Conservation (phyloP, 78 protist genomes). For the Creolimax fragrantissima region DNA sequence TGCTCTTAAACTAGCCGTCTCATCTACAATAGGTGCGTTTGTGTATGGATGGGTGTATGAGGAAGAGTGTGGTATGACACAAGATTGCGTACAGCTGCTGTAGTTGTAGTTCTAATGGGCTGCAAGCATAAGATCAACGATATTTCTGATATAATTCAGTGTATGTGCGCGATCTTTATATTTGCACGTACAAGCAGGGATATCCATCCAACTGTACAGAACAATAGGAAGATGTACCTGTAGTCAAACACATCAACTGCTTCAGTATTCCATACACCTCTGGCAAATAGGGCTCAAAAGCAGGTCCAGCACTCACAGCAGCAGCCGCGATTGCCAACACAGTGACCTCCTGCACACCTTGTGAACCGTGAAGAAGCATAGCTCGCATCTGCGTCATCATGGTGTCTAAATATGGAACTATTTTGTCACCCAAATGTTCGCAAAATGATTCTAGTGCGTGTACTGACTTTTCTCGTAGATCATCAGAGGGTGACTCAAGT, state of each 20-base stretch:
- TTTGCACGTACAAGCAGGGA: too few relatives aligned
- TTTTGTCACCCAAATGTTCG: neutral
- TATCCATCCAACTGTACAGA: too few relatives aligned
- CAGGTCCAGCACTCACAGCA: neutral
- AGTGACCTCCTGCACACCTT: neutral
- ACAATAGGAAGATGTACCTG: too few relatives aligned
- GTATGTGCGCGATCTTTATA: too few relatives aligned
- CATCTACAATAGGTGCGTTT: too few relatives aligned
- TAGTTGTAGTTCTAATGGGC: too few relatives aligned
- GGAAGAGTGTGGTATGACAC: too few relatives aligned
- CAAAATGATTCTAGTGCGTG: neutral
- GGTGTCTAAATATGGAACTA: neutral
- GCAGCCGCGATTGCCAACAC: constrained; percentile 1
- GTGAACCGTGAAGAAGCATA: neutral
- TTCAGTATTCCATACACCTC: neutral
- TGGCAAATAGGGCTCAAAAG: neutral
- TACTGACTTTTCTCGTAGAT: neutral
- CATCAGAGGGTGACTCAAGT: neutral
- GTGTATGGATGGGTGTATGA: too few relatives aligned
- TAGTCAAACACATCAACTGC: neutral
- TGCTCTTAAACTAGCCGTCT: neutral
- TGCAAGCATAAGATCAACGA: too few relatives aligned
- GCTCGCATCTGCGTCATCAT: neutral
- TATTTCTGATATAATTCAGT: too few relatives aligned
- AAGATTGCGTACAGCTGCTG: too few relatives aligned